Evolutionary conservation across 2,329 filamentous ascomycete species (phyloP), one percentile per base, ranked within the genome.

Genomic region (Gliomastix tumulicola): DNA sequence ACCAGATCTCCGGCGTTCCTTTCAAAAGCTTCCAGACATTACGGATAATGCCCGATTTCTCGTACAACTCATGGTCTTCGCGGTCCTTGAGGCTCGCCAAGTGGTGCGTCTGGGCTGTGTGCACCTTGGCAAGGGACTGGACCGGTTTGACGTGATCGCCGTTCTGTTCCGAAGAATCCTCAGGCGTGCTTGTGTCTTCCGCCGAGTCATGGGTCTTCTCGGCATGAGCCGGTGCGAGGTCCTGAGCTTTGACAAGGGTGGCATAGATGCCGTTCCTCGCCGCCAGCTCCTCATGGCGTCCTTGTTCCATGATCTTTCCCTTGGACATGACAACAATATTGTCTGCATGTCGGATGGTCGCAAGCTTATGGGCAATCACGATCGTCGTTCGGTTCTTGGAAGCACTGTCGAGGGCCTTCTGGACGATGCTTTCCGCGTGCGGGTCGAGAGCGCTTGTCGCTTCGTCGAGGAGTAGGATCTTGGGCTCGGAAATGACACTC

Each of bases 391-490:
- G 61, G 27, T 68, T 65, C 31, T 62, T 54, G 0, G 73, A 72
- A 1, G 76, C 59, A 9, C 60, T 59, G 38, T 68, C 65, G 15
- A 76, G 60, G 1, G 71, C 71, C 30, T 62, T 53, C 44, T 76
- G 72, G 2, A 76, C 71, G 16, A 69, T 60, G 4, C 59, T 50
- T 25, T 62, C 58, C 4, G 59, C 52, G 10, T 59, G 50, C 5
- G 55, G 49, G 32, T 59, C 54, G 27, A 60, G 48, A 3, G 76
- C 72, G 32, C 69, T 75, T 0, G 77, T 82, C 2, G 77, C 77
- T 51, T 82, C 77, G 43, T 82, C 77, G 3, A 82, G 55, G 11
- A 82, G 68, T 1, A 82, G 61, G 22, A 82, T 74, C 36, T 55
- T 59, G 2, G 56, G 56, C 36, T 57, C 46, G 13, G 53, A 55